Evolutionary conservation across 1,139 yeast species (phyloP).

Genomic region (Yamadazyma atmosphaerica): DNA sequence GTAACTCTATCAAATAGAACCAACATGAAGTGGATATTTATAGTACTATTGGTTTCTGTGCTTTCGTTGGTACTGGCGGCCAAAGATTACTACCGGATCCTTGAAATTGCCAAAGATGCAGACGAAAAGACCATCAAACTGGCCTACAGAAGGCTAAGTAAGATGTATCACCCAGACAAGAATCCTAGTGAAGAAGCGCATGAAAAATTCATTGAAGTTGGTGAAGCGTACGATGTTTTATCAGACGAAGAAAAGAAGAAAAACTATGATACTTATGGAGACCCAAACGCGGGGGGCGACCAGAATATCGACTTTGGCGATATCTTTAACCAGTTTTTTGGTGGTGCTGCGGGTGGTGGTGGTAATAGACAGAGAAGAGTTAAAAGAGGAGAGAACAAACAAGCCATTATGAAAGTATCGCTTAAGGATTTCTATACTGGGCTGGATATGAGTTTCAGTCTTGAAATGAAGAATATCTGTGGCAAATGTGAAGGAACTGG

Average conservation of each 20-base stretch:
- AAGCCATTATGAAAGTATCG: slow-evolving; percentile 55
- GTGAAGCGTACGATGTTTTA: slow-evolving; percentile 90
- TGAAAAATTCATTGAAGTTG: slow-evolving; percentile 82
- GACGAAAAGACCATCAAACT: slow-evolving; percentile 79
- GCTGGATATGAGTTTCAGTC: slow-evolving; percentile 54
- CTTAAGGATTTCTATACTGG: slow-evolving; percentile 75
- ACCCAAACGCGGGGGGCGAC: slow-evolving; percentile 62
- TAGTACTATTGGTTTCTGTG: slow-evolving; percentile 8
- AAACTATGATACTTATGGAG: slow-evolving; percentile 79
- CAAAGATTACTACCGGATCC: slow-evolving; percentile 38
- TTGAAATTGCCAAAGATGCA: slow-evolving; percentile 73
- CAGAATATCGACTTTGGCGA: slow-evolving; percentile 56
- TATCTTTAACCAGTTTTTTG: slow-evolving; percentile 74
- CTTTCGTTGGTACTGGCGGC: slow-evolving; percentile 13
- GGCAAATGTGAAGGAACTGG: slow-evolving; percentile 81
- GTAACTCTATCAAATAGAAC: slow-evolving; percentile 3
- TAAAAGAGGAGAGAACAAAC: slow-evolving; percentile 67
- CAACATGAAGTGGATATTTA: slow-evolving; percentile 8
- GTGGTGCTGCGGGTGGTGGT: slow-evolving; percentile 54
- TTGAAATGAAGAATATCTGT: slow-evolving; percentile 75
- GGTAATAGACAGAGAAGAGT: slow-evolving; percentile 34
- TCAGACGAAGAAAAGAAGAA: slow-evolving; percentile 71
- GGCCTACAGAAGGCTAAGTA: slow-evolving; percentile 81
- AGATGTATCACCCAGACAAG: slow-evolving; percentile 94
- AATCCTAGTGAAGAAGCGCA: slow-evolving; percentile 82